Base-by-base conservation (phyloP, 371 early-diverging fungal species). In the Syncephalastrum contaminatum region DNA sequence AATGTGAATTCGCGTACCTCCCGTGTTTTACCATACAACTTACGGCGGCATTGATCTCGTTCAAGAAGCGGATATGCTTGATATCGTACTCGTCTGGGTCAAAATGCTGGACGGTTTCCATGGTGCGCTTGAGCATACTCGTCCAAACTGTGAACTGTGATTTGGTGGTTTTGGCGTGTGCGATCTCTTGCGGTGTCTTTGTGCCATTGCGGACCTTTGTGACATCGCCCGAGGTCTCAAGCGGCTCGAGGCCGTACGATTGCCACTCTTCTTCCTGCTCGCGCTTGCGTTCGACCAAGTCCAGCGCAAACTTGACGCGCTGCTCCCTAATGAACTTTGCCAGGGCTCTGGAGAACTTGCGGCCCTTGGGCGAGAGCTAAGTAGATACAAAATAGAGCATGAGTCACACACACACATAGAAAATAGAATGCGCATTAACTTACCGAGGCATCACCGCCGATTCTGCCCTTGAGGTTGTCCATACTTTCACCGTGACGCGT, bases 1-100 rank as follows among this genome's bases (percentile, higher is more conserved):
- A 58, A 49, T 2, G 7, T 40, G 48, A 54, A 59, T n/a, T 51
- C n/a, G n/a, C n/a, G n/a, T n/a, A n/a, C n/a, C n/a, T n/a, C n/a
- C n/a, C n/a, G n/a, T n/a, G n/a, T n/a, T n/a, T n/a, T n/a, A n/a
- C n/a, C n/a, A 13, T 19, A 30, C 2, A 18, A 43, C 64, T 72
- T 89, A 81, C 74, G 18, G 91, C 91, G n/a, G 92, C 85, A 63
- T 90, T 89, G 44, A 94, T 92, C 62, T 94, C 93, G 69, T 91
- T 91, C 44, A 94, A 67, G 50, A 85, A 80, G 27, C 87, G 67
- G 47, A 91, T 84, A 64, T 87, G 82, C 75, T 79, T 79, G 25
- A 88, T 73, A 54, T 88, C 88, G 58, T 85, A 90, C 16, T 83
- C 83, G 18, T 80, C 82, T n/a, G 83, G 82, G 56, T 86, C 84